Conservation (phyloP, 1,284 basidiomycete genomes). For the Pholiota adiposa region DNA sequence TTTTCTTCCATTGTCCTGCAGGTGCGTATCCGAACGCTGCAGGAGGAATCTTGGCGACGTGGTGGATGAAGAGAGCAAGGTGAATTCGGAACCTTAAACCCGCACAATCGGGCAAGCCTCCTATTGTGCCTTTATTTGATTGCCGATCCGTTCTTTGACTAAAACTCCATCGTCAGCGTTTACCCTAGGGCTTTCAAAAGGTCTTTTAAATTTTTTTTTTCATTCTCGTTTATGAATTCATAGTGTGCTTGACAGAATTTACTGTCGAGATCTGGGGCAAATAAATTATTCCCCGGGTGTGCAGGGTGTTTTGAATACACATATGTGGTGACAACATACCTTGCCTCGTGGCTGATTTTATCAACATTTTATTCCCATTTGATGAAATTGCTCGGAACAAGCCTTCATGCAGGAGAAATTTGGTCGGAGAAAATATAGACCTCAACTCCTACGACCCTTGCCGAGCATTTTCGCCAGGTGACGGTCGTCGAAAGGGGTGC, state of each 20-base stretch:
- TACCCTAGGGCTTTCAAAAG: not conserved
- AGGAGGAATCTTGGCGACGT: not conserved
- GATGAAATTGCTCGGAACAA: conserved; percentile 13
- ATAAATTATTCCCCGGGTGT: not conserved
- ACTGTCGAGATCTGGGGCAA: not conserved
- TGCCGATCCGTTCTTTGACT: conserved; percentile 7
- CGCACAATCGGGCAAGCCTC: not conserved
- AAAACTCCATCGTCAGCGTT: conserved; percentile 2
- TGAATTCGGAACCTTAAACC: conserved; percentile 1
- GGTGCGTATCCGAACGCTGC: not conserved
- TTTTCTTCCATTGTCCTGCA: conserved; percentile 7
- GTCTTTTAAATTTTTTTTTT: not conserved
- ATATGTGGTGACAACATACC: conserved; percentile 15
- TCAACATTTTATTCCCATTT: conserved; percentile 20
- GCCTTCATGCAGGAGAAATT: not conserved
- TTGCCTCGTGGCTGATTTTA: conserved; percentile 21
- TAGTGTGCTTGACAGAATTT: not conserved
- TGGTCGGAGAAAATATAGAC: not conserved
- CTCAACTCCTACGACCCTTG: not conserved
- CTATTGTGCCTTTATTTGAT: conserved; percentile 5
- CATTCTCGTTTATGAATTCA: not conserved
- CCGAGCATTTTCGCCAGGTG: not conserved
- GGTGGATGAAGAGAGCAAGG: conserved; percentile 2
- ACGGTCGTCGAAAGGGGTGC: not conserved
- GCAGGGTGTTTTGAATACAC: not conserved